Evolutionary conservation across 768 basidiomycete species (phyloP).

Genomic region (Hydnum rufescens): DNA sequence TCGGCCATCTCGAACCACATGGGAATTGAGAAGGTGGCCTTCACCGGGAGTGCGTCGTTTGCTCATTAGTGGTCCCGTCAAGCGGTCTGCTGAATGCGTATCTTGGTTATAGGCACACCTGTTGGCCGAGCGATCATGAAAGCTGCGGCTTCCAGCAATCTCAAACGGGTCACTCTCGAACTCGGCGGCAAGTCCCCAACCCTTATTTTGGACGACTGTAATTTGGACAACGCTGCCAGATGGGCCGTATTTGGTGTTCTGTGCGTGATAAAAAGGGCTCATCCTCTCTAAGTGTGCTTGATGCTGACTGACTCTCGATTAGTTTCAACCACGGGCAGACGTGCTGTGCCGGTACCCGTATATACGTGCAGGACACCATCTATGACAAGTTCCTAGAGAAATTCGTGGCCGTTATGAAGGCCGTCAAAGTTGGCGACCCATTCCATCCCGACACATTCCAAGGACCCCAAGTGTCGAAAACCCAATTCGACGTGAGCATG

Average conservation of each 20-base stretch:
- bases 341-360: slow-evolving; percentile 63
- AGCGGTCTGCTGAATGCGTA: neutral
- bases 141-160: slow-evolving; percentile 55
- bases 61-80: neutral
- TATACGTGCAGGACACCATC: slow-evolving; percentile 57
- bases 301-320: slow-evolving; percentile 13
- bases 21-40: slow-evolving; percentile 53
- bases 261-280: slow-evolving; percentile 26
- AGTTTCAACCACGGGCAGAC: slow-evolving; percentile 48
- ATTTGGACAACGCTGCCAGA: slow-evolving; percentile 47
- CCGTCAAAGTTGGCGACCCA: slow-evolving; percentile 48
- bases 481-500: slow-evolving; percentile 41
- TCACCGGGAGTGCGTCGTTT: slow-evolving; percentile 39
- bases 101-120: slow-evolving; percentile 33
- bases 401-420: slow-evolving; percentile 33
- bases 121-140: slow-evolving; percentile 64
- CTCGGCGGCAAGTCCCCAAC: slow-evolving; percentile 39
- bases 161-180: slow-evolving; percentile 43
- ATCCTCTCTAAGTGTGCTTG: slow-evolving; percentile 14
- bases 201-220: slow-evolving; percentile 53
- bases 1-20: slow-evolving; percentile 46
- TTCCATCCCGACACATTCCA: slow-evolving; percentile 39
- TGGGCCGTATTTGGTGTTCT: slow-evolving; percentile 57
- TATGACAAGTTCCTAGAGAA: slow-evolving; percentile 54
- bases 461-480: slow-evolving; percentile 60